These are phyloP conservation scores for Trichoderma orchidacearum DNA, from an alignment of 495 filamentous ascomycete genomes.

Conservation along the genomic window DNA sequence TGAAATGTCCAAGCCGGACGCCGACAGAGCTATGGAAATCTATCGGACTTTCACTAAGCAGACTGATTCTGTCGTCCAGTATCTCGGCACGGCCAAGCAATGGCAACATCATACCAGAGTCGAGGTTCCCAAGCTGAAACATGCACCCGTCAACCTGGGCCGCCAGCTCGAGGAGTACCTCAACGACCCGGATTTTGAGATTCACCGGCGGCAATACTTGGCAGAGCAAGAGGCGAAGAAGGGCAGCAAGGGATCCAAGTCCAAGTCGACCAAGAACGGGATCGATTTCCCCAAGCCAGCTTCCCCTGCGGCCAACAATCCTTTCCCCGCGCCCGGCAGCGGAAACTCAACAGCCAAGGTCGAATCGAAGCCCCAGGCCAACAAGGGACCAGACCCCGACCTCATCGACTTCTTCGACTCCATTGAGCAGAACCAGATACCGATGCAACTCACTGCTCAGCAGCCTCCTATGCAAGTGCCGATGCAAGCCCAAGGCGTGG, in stretches of 20 bases:
- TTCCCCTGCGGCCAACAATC: conserved; percentile 22
- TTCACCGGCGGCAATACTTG: conserved; percentile 82
- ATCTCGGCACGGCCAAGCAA: conserved; percentile 71
- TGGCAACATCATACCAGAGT: conserved; percentile 85
- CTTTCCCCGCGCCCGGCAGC: conserved; percentile 13
- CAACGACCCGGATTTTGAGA: conserved; percentile 91
- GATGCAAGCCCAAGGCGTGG: conserved; percentile 1
- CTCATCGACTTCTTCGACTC: conserved; percentile 98
- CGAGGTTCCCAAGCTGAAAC: conserved; percentile 94
- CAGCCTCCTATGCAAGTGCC: background rate
- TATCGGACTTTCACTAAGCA: conserved; percentile 90
- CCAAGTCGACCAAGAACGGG: conserved; percentile 10
- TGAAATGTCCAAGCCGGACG: conserved; percentile 91
- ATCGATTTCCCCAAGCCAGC: conserved; percentile 7
- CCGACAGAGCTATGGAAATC: conserved; percentile 79
- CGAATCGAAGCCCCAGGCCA: conserved; percentile 13
- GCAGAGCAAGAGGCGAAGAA: conserved; percentile 75
- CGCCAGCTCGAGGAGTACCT: conserved; percentile 89
- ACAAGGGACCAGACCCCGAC: conserved; percentile 59
- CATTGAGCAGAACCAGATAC: conserved; percentile 84
- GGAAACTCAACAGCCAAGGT: conserved; percentile 4
- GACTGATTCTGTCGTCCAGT: conserved; percentile 85
- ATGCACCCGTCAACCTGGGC: conserved; percentile 83
- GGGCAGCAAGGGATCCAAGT: conserved; percentile 21
- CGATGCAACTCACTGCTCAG: conserved; percentile 38